Base-by-base conservation (phyloP, 1,139 yeast species). In the Sugiyamaella japonica region DNA sequence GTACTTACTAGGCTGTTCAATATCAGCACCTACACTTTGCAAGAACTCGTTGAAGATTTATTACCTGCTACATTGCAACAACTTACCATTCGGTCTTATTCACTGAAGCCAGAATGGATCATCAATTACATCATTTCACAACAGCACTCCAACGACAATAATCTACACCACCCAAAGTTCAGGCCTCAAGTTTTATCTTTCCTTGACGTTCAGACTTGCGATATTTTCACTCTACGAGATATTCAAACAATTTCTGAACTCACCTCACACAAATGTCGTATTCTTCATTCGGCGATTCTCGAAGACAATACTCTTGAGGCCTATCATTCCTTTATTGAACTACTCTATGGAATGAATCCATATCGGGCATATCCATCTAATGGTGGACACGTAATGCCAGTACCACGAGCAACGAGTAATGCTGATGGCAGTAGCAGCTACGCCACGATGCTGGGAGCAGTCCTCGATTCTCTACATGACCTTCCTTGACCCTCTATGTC, bases 251-350 rank as follows among this genome's bases (percentile, higher is more conserved):
- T 57, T 34, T 31, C 48, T 17, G 48, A 38, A 28, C 39, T 58
- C 37, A 54, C 54, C 15, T 39, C 50, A 20, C 39, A 34, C 20
- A 41, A 51, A 20, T 58, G 62, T 56, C 29, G 40, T n/a, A 57
- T 61, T 31, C 44, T 46, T 4, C 63, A 61, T 49, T 55, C 60
- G 10, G 63, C 64, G 12, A 52, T 60, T 13, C 57, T 61, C 23
- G 59, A 57, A n/a, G 63, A 59, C 37, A 59, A 60, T 50, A 57
- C 61, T 5, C 41, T 61, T 31, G 61, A 60, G 17, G 62, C 62
- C 3, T 58, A 59, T 42, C 56, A 57, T 25, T 52, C 56, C 32
- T 55, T 59, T 34, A 59, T 59, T 40, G 60, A 59, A 13, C 17
- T 50, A 25, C 34, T 59, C 17, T 54, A 45, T 29, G 53, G 56